A percentile compares a stretch with the other conserved stretches of the same genome.
These are phyloP conservation scores for Filosporella fistucella DNA, from an alignment of 495 filamentous ascomycete species.

Conservation along the genomic window DNA sequence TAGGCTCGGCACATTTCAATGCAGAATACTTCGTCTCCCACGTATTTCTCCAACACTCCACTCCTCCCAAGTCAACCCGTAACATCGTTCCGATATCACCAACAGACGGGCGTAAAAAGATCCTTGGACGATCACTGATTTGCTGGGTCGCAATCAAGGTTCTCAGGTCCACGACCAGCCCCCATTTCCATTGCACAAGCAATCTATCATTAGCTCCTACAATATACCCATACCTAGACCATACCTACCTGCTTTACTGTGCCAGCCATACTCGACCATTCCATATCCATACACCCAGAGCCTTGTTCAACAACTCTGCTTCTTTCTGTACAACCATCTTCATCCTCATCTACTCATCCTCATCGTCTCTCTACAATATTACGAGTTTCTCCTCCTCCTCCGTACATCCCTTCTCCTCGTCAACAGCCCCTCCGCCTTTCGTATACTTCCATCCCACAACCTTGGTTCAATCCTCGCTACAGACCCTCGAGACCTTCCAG, in stretches of 20 bases:
- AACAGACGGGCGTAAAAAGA: neutral
- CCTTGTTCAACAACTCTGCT: neutral
- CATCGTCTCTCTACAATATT: neutral
- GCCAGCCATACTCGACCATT: neutral
- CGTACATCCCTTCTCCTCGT: neutral
- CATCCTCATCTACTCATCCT: neutral
- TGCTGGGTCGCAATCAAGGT: neutral
- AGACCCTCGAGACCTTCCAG: neutral
- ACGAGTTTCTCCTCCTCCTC: neutral
- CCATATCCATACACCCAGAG: neutral
- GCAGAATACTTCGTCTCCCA: neutral
- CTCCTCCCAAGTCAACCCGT: neutral
- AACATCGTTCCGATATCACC: neutral
- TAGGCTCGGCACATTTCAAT: neutral
- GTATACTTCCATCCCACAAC: neutral
- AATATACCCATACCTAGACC: neutral
- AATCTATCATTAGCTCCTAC: slow-evolving; percentile 5
- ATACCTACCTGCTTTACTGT: neutral
- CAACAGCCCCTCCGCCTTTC: neutral
- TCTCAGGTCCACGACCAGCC: neutral
- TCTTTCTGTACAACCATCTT: neutral
- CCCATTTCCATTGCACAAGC: neutral
- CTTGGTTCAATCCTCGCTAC: slow-evolving; percentile 2
- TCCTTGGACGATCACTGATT: slow-evolving; percentile 5
- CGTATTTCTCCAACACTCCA: neutral